Conservation (phyloP, 2,329 filamentous ascomycete genomes). For the Clarireedia hainanense region DNA sequence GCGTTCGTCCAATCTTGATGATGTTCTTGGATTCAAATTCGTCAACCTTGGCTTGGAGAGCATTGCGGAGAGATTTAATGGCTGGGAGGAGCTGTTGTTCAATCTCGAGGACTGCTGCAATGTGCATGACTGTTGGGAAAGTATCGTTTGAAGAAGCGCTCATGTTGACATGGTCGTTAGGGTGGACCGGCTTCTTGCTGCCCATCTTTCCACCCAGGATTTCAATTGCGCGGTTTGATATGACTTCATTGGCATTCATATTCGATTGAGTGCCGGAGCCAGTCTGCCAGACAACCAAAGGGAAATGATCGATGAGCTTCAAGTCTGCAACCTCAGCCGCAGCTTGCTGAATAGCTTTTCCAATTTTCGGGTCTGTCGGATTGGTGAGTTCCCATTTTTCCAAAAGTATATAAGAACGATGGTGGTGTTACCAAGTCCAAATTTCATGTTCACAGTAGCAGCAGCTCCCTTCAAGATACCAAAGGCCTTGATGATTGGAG, state of each 20-base stretch:
- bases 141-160: constrained; percentile 98
- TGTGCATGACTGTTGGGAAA: constrained; percentile 99
- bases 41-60: constrained; percentile 81
- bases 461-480: constrained; percentile 96
- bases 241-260: constrained; percentile 99
- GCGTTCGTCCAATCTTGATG: constrained; percentile 98
- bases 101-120: constrained; percentile 89
- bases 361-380: constrained; percentile 70
- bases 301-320: constrained; percentile 95
- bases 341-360: constrained; percentile 88
- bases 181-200: constrained; percentile 96
- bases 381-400: constrained; percentile 20
- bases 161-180: constrained; percentile 99
- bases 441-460: constrained; percentile 91
- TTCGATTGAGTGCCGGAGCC: constrained; percentile 95
- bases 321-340: constrained; percentile 87
- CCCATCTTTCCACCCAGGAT: constrained; percentile 92
- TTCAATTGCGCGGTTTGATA: constrained; percentile 98
- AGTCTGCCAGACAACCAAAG: constrained; percentile 98
- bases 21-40: constrained; percentile 78
- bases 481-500: constrained; percentile 85
- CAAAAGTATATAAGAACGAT: background rate
- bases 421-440: constrained; percentile 61
- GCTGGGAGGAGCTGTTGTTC: constrained; percentile 79
- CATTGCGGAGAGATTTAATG: constrained; percentile 71